Conservation (phyloP, 257 asterid species). For the Solanum bukasovii region DNA sequence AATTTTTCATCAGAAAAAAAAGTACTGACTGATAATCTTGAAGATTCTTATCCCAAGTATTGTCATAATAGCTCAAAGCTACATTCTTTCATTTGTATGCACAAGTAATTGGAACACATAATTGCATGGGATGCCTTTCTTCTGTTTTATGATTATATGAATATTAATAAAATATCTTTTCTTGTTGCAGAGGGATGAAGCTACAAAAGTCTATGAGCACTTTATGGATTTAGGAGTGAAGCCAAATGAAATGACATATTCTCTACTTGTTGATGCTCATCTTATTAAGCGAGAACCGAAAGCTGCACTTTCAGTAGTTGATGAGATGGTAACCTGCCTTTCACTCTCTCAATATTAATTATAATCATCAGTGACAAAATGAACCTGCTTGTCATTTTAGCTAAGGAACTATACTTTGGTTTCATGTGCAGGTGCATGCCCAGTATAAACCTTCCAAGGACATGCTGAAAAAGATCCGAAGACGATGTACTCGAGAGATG, state of each 20-base stretch:
- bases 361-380: neutral
- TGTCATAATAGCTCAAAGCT: neutral
- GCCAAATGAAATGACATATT: conserved; percentile 64
- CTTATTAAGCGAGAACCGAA: conserved; percentile 56
- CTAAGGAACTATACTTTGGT: neutral
- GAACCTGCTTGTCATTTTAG: neutral
- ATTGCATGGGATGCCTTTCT: neutral
- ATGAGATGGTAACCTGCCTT: conserved; percentile 57
- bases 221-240: conserved; percentile 52
- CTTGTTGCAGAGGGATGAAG: conserved; percentile 84
- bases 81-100: neutral
- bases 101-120: neutral
- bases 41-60: neutral
- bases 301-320: conserved; percentile 60
- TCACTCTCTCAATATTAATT: neutral
- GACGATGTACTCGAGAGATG: conserved; percentile 86
- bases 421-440: conserved; percentile 39
- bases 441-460: conserved; percentile 65
- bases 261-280: conserved; percentile 73
- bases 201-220: conserved; percentile 76
- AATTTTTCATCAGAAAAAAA: neutral
- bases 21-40: neutral
- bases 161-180: neutral
- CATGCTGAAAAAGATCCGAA: conserved; percentile 58
- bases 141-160: neutral